phyloP scores from a whole-genome alignment of 176 grass and related monocot species.

The Coix lacrymajobi region DNA sequence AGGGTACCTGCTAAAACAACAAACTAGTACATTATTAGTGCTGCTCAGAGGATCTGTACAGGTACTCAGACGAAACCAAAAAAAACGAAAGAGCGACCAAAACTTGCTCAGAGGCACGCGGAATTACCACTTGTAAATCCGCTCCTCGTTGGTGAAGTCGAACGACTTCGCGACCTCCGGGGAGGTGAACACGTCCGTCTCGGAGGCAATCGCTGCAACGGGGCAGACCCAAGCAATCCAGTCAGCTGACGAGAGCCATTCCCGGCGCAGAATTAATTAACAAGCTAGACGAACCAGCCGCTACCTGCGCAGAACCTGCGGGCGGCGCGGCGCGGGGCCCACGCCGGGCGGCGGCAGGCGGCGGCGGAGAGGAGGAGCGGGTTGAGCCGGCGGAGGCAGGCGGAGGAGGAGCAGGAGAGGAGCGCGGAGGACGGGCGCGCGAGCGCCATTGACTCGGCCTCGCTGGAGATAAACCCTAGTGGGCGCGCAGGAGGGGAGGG shows the following conservation, averaged over 20 bases:
- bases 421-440: constrained; percentile 32
- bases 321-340: constrained; percentile 30
- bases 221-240: not conserved
- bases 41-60: not conserved
- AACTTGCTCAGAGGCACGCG: not conserved
- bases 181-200: constrained; percentile 78
- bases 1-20: not conserved
- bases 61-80: not conserved
- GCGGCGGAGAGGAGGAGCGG: constrained; percentile 50
- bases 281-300: not conserved
- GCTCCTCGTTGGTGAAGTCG: constrained; percentile 85
- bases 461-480: constrained; percentile 43
- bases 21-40: not conserved
- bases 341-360: constrained; percentile 25
- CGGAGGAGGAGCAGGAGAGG: constrained; percentile 50
- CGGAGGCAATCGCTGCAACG: constrained; percentile 50
- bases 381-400: constrained; percentile 58
- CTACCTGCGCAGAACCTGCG: constrained; percentile 72
- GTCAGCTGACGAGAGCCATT: not conserved
- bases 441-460: constrained; percentile 55
- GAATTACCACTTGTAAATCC: constrained; percentile 94
- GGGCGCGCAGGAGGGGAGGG: not conserved
- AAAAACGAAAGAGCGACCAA: not conserved
- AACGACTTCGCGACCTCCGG: constrained; percentile 75
- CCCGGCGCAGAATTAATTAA: not conserved